phyloP scores from a whole-genome alignment of 2,329 filamentous ascomycete species.

The Phaeosphaeria sp. region DNA sequence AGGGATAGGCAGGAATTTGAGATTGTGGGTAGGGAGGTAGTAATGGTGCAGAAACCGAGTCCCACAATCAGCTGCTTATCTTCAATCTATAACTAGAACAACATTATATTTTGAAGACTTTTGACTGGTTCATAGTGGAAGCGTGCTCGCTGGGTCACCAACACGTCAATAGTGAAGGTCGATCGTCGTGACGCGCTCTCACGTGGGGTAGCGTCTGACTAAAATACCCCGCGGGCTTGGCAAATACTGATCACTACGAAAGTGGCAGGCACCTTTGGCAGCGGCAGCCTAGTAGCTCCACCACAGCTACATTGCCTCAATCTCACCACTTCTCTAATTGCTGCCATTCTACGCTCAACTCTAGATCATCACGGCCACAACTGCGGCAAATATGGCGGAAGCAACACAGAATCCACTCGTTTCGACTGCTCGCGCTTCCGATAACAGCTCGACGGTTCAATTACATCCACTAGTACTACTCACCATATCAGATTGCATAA shows the following conservation, averaged over 20 bases:
- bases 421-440: constrained; percentile 58
- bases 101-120: background rate
- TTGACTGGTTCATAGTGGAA: background rate
- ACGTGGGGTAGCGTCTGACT: constrained; percentile 4
- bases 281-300: constrained; percentile 7
- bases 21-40: background rate
- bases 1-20: background rate
- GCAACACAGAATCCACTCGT: constrained; percentile 51
- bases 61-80: background rate
- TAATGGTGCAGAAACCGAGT: background rate
- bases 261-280: constrained; percentile 6
- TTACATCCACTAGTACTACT: constrained; percentile 94
- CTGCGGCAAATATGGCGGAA: constrained; percentile 42
- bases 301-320: background rate
- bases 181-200: background rate
- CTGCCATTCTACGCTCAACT: background rate
- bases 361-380: background rate
- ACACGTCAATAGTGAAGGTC: background rate
- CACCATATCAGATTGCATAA: constrained; percentile 96
- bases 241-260: background rate
- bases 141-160: no score
- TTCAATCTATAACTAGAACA: background rate
- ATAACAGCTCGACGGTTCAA: constrained; percentile 78
- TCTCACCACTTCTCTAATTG: constrained; percentile 1
- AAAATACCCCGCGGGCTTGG: constrained; percentile 1